Conservation (phyloP, 2,329 filamentous ascomycete genomes). For the Monosporascus sp. region DNA sequence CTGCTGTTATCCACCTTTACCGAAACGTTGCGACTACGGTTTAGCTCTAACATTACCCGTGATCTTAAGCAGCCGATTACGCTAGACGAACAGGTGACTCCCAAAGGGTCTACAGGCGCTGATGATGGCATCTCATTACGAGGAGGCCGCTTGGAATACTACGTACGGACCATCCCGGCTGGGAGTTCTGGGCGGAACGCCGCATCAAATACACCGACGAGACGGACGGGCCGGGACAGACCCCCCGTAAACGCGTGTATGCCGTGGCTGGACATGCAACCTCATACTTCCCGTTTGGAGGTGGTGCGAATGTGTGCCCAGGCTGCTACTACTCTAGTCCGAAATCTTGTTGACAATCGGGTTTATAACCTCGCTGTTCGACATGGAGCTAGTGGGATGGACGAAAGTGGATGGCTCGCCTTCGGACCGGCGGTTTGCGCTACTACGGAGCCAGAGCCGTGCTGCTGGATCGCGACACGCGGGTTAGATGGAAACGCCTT, state of each 20-base stretch:
- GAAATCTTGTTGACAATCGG: slow-evolving; percentile 32
- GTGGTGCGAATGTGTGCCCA: slow-evolving; percentile 31
- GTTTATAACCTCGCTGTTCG: slow-evolving; percentile 22
- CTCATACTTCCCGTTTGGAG: slow-evolving; percentile 19
- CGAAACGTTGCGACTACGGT: slow-evolving; percentile 22
- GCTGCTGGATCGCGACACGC: slow-evolving; percentile 8
- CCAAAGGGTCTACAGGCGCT: slow-evolving; percentile 16
- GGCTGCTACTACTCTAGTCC: slow-evolving; percentile 34
- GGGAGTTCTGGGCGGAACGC: slow-evolving; percentile 18
- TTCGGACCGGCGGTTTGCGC: slow-evolving; percentile 2
- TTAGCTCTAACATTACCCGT: slow-evolving; percentile 19
- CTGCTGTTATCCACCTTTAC: too few species aligned
- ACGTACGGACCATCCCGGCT: slow-evolving; percentile 12
- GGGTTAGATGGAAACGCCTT: slow-evolving; percentile 4
- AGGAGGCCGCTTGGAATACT: slow-evolving; percentile 13
- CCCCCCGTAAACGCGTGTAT: slow-evolving; percentile 2
- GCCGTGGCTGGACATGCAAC: slow-evolving; percentile 6
- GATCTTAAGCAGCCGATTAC: slow-evolving; percentile 10
- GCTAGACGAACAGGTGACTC: slow-evolving; percentile 12
- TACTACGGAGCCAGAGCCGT: slow-evolving; percentile 3
- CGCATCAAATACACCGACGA: slow-evolving; percentile 9
- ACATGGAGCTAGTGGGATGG: slow-evolving; percentile 23
- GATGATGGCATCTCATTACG: slow-evolving; percentile 17
- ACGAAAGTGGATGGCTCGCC: slow-evolving; percentile 1
- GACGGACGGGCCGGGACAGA: too few species aligned